Percentiles rank a stretch among this genome's conserved stretches.
Evolutionary conservation across 305 asterid species (phyloP).

Genomic region (Salvia sclarea): DNA sequence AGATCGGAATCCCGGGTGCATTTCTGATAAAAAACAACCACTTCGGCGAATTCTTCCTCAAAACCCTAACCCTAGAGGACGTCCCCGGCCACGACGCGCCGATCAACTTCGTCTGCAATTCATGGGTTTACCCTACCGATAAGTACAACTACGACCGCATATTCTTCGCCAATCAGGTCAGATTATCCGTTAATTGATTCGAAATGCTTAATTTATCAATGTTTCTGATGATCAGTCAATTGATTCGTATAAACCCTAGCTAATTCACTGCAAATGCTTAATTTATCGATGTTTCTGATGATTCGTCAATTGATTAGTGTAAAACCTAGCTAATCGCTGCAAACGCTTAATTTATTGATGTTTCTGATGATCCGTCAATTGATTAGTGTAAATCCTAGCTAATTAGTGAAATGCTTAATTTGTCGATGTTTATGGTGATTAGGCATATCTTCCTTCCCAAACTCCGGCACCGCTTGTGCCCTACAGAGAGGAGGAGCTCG

Average conservation of each 20-base stretch:
- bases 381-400: no score
- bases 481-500: conserved; percentile 60
- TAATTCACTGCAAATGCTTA: no score
- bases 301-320: no score
- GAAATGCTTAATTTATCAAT: neutral
- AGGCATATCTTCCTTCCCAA: conserved; percentile 65
- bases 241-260: no score
- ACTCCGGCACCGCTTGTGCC: conserved; percentile 54
- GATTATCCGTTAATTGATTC: no score
- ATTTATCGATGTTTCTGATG: no score
- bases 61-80: conserved; percentile 57
- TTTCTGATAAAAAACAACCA: conserved; percentile 52
- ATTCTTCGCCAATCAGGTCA: conserved; percentile 67
- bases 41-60: conserved; percentile 60
- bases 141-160: conserved; percentile 46
- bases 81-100: conserved; percentile 54
- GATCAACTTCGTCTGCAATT: conserved; percentile 64
- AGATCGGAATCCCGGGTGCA: conserved; percentile 60
- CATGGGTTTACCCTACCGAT: conserved; percentile 61
- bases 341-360: neutral
- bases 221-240: no score
- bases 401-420: no score
- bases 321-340: no score
- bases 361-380: no score
- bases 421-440: no score